Evolutionary conservation across 139 green algal species (phyloP), one percentile per base, ranked within the genome.

Genomic region (Chloropicon primus): DNA sequence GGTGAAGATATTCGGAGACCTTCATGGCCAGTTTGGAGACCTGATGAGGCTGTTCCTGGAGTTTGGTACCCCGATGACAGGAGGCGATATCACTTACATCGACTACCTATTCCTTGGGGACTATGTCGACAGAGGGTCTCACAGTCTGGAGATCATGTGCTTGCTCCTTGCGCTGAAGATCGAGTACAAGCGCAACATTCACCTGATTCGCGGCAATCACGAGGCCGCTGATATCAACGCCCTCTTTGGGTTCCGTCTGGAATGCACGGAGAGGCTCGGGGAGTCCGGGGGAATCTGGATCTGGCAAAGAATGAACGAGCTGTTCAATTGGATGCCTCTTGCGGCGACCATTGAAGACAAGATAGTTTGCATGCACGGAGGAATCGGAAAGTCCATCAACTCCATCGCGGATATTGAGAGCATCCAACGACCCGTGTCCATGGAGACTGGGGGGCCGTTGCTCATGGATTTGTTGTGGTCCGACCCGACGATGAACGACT

Each of bases 11-110:
- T 99, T 99, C 82, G 96, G 96, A 22, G 96, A 99, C 84, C 86
- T 99, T 76, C 96, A 98, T 77, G 94, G 94, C 24, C 94, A 98
- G 83, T 98, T 98, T 90, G 91, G 91, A 2, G 96, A 99, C 88
- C 85, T 99, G 41, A 99, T 99, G 96, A 91, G 96, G 2, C 86
- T 99, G 71, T 99, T 99, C 85, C 92, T 97, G 81, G 96, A 99
- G 87, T 99, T 99, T 80, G 96, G 96, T 27, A 92, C 88, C 24
- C 96, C 96, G 2, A 94, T 88, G 77, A 97, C 93, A 2, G 92
- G 92, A 0, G 96, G 96, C 1, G 96, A 99, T 89, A 99, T 99
- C 86, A 97, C 94, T 23, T 99, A 98, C 89, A 98, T 98, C 22
- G 93, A 98, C 84, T 98, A 98, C 83, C 84, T 98, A 27, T 96